Percentiles rank a stretch among this genome's conserved stretches.
Conservation (phyloP, 495 filamentous ascomycete species). For the Diplogelasinospora grovesii region DNA sequence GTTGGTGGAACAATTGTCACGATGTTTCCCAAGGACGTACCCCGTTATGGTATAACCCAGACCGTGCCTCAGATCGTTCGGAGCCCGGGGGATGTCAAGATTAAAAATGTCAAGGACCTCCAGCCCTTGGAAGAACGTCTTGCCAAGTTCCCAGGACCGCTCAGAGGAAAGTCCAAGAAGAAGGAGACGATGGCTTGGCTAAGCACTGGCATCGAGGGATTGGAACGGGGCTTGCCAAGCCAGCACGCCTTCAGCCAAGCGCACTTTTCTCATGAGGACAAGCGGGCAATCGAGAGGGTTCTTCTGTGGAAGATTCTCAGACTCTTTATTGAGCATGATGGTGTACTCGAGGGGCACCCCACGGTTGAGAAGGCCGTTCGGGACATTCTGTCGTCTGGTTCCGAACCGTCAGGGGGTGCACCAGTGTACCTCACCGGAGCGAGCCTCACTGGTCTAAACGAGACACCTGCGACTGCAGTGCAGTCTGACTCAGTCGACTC, state of each 20-base stretch:
- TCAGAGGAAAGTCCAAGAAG: conserved; percentile 86
- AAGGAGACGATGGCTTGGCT: conserved; percentile 88
- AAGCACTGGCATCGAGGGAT: conserved; percentile 57
- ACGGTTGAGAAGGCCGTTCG: conserved; percentile 68
- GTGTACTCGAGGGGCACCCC: conserved; percentile 65
- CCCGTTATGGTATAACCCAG: conserved; percentile 72
- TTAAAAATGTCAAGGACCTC: conserved; percentile 61
- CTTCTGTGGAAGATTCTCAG: conserved; percentile 83
- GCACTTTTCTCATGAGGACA: conserved; percentile 44
- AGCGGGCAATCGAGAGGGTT: conserved; percentile 71
- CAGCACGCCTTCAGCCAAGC: conserved; percentile 39
- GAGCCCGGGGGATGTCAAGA: conserved; percentile 75
- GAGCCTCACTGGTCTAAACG: conserved; percentile 15
- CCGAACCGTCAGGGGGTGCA: conserved; percentile 18
- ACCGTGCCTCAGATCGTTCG: conserved; percentile 70
- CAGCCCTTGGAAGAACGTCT: conserved; percentile 62
- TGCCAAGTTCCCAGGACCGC: conserved; percentile 79
- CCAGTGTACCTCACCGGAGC: conserved; percentile 29
- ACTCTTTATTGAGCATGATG: conserved; percentile 80
- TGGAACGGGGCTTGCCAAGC: conserved; percentile 57
- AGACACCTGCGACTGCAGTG: conserved; percentile 19
- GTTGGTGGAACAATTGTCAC: conserved; percentile 77
- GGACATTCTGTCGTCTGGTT: conserved; percentile 60
- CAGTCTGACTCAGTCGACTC: conserved; percentile 59
- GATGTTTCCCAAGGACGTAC: conserved; percentile 83